Percentiles rank a stretch among this genome's conserved stretches.
Conservation (phyloP, 805 yeast genomes). For the Sugiyamaella mastotermitis region DNA sequence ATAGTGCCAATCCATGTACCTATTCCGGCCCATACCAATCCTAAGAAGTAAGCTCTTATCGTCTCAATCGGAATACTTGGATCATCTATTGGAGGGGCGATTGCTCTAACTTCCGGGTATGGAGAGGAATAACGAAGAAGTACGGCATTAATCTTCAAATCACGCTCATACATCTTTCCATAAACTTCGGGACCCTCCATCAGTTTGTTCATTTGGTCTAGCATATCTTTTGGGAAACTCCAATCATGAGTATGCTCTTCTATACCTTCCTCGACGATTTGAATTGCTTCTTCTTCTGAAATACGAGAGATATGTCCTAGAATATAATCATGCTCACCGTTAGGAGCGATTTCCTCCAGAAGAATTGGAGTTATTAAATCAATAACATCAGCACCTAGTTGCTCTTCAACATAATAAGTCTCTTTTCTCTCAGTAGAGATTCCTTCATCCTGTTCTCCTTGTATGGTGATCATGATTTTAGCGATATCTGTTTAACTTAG, state of each 20-base stretch:
- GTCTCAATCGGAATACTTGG: slow-evolving; percentile 43
- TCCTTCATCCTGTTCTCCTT: too few species aligned
- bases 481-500: too few species aligned
- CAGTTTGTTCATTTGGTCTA: slow-evolving; percentile 30
- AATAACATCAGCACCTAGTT: too few species aligned
- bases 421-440: too few species aligned
- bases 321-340: slow-evolving; percentile 31
- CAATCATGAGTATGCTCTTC: slow-evolving; percentile 42
- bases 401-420: too few species aligned
- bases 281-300: slow-evolving; percentile 35
- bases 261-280: slow-evolving; percentile 37
- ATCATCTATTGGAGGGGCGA: slow-evolving; percentile 41
- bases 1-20: slow-evolving; percentile 52
- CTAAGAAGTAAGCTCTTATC: slow-evolving; percentile 46
- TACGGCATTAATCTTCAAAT: slow-evolving; percentile 34
- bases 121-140: slow-evolving; percentile 39
- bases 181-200: slow-evolving; percentile 25
- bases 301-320: slow-evolving; percentile 37
- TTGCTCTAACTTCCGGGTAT: slow-evolving; percentile 53
- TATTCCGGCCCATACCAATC: slow-evolving; percentile 45
- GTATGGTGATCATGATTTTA: too few species aligned
- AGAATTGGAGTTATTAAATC: too few species aligned
- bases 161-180: slow-evolving; percentile 16
- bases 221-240: slow-evolving; percentile 39
- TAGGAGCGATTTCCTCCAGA: too few species aligned